These are phyloP conservation scores for Trichoderma erinaceum DNA, from an alignment of 495 filamentous ascomycete genomes.

Conservation along the genomic window DNA sequence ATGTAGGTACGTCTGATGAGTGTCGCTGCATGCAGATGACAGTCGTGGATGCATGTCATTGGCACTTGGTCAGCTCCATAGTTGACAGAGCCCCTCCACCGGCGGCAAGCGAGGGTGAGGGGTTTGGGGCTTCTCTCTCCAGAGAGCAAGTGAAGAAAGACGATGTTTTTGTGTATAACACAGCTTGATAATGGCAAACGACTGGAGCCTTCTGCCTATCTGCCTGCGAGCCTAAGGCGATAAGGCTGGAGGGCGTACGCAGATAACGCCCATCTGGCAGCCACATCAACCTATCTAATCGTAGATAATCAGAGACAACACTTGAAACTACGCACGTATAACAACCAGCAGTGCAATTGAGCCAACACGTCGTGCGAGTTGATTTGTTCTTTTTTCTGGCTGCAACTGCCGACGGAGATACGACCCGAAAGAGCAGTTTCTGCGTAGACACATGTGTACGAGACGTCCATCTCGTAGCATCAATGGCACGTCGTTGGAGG, in stretches of 20 bases:
- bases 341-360: not conserved
- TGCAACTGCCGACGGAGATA: not conserved
- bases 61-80: conserved; percentile 13
- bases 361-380: not conserved
- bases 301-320: not conserved
- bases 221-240: not conserved
- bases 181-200: conserved; percentile 1
- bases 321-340: not conserved
- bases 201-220: not conserved
- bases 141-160: not conserved
- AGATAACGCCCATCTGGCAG: not conserved
- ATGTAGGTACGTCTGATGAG: conserved; percentile 11
- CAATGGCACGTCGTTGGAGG: not conserved
- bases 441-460: too few relatives aligned
- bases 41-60: conserved; percentile 14
- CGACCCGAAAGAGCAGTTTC: not conserved
- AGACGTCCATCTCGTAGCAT: not conserved
- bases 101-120: conserved; percentile 10
- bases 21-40: conserved; percentile 14
- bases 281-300: not conserved
- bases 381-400: not conserved
- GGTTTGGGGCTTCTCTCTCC: not conserved
- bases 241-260: not conserved
- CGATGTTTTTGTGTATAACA: not conserved
- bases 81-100: conserved; percentile 7